phyloP scores from a whole-genome alignment of 805 yeast genomes.

The Saturnispora mendoncae region DNA sequence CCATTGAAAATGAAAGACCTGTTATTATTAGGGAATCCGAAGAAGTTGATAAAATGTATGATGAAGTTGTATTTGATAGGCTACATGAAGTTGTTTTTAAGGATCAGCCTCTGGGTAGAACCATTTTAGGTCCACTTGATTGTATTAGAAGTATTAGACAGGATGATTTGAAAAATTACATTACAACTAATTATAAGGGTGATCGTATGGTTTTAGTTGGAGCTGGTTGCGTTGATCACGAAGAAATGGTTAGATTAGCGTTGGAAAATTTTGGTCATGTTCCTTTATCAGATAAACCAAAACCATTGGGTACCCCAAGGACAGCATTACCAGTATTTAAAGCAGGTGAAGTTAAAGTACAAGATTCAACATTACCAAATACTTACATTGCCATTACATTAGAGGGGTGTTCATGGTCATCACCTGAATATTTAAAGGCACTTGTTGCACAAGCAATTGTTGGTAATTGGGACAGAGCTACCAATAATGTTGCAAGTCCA shows the following conservation, averaged over 20 bases:
- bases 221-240: slow-evolving; percentile 89
- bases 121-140: slow-evolving; percentile 89
- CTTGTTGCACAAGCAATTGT: slow-evolving; percentile 93
- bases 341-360: slow-evolving; percentile 79
- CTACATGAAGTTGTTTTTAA: slow-evolving; percentile 86
- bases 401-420: slow-evolving; percentile 98
- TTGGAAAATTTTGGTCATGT: slow-evolving; percentile 68
- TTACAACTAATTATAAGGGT: slow-evolving; percentile 80
- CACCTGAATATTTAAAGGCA: slow-evolving; percentile 91
- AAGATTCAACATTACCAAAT: slow-evolving; percentile 74
- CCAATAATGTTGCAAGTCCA: slow-evolving; percentile 75
- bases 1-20: slow-evolving; percentile 92
- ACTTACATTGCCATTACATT: slow-evolving; percentile 90
- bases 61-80: slow-evolving; percentile 96
- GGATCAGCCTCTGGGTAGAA: slow-evolving; percentile 90
- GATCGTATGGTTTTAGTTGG: slow-evolving; percentile 98
- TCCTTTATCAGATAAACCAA: slow-evolving; percentile 41
- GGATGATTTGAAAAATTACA: slow-evolving; percentile 69
- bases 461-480: slow-evolving; percentile 95
- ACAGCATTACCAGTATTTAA: slow-evolving; percentile 70
- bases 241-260: slow-evolving; percentile 69
- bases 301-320: slow-evolving; percentile 66
- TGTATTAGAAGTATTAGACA: slow-evolving; percentile 75
- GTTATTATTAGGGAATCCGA: slow-evolving; percentile 95
- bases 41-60: slow-evolving; percentile 97